phyloP scores from a whole-genome alignment of 805 yeast genomes.

The Wickerhamiella vanderwaltii region DNA sequence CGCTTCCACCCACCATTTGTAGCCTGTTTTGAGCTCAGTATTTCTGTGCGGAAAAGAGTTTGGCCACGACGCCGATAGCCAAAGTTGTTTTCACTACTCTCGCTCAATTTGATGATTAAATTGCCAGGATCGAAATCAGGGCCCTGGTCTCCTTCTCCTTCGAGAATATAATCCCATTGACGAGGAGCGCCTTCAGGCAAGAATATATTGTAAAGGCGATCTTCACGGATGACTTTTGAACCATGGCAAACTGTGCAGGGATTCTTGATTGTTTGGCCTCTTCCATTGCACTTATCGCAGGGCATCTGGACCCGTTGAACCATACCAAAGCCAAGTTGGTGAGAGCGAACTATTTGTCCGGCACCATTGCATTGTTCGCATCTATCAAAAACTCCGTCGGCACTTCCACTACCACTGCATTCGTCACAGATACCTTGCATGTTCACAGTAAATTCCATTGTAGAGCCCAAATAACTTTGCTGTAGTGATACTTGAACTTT shows the following conservation, averaged over 20 bases:
- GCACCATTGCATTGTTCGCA: slow-evolving; percentile 66
- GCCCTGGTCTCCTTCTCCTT: slow-evolving; percentile 70
- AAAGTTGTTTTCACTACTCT: slow-evolving; percentile 42
- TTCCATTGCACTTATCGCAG: slow-evolving; percentile 73
- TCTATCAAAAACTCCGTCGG: slow-evolving; percentile 54
- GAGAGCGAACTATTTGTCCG: slow-evolving; percentile 52
- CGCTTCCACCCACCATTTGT: slow-evolving; percentile 71
- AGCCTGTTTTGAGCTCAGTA: slow-evolving; percentile 60
- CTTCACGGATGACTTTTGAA: slow-evolving; percentile 43
- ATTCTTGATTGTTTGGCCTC: slow-evolving; percentile 53
- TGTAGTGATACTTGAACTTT: slow-evolving; percentile 43
- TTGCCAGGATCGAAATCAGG: slow-evolving; percentile 83
- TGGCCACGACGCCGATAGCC: slow-evolving; percentile 77
- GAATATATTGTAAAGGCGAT: slow-evolving; percentile 46
- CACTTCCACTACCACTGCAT: slow-evolving; percentile 78
- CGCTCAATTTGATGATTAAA: slow-evolving; percentile 48
- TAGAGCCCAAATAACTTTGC: slow-evolving; percentile 62
- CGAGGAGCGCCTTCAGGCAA: slow-evolving; percentile 62
- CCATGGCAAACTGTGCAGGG: slow-evolving; percentile 67
- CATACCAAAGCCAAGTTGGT: slow-evolving; percentile 85
- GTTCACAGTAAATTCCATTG: slow-evolving; percentile 45
- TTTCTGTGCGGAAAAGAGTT: slow-evolving; percentile 71
- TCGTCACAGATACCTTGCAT: slow-evolving; percentile 64
- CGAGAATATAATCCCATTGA: slow-evolving; percentile 42
- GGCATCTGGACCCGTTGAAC: slow-evolving; percentile 67